Base-by-base conservation (phyloP, 1,139 yeast species). In the Yamadazyma spencermartinsiae region DNA sequence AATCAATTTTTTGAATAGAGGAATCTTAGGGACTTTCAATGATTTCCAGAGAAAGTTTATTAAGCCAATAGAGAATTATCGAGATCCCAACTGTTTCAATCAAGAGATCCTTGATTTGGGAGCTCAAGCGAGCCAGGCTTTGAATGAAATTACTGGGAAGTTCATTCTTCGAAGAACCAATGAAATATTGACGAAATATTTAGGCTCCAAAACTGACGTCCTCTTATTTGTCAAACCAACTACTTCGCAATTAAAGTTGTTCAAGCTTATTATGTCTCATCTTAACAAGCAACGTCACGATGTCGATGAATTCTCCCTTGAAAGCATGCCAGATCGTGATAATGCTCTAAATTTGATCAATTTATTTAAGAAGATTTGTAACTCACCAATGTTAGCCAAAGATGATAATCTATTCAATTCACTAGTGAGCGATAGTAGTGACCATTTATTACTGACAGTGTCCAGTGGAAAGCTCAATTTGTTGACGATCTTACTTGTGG, bases 1-100 rank as follows among this genome's bases (percentile, higher is more conserved):
- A 55, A 77, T 85, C 5, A 85, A 89, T 53, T 90, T 90, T 56
- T 66, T 89, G 11, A 89, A 88, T 52, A 96, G 97, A 0, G 92
- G 90, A 0, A 65, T 85, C 2, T 63, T 92, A 23, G 96, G 96
- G 0, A 67, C 73, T 0, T 74, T 76, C 40, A 65, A 74, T 23
- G 61, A 68, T 2, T 92, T 92, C 56, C 89, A 85, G 51, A 78
- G 74, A 44, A 71, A 70, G 4, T 92, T 59, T 54, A 79, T 87
- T 41, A 67, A 62, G 21, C 98, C 98, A 0, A 89, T 92, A 20
- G 59, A 79, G 37, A 70, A 74, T 42, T 79, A 95, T 0, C 68
- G 97, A 51, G 95, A 87, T 37, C 76, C 84, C 1, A 79, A 79
- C 38, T 87, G 95, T 38, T 61, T 56, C 16, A 79, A 79, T 48